These are phyloP conservation scores for Pyrenophora tritici-repentis DNA, from an alignment of 2,329 filamentous ascomycete genomes.

Conservation along the genomic window DNA sequence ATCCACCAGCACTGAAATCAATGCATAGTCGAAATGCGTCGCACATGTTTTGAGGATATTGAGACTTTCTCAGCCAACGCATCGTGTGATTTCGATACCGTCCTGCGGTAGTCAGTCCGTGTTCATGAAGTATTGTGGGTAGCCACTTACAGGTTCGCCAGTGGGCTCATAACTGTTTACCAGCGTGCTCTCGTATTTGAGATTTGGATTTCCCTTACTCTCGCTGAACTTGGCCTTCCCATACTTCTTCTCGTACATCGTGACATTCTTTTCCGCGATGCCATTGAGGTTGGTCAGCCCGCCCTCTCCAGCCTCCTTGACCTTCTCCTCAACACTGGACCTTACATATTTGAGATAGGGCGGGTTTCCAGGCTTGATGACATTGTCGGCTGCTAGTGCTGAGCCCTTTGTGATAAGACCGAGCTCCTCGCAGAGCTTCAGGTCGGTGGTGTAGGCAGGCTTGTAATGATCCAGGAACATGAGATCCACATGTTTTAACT, in stretches of 20 bases:
- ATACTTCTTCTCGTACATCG: conserved; percentile 55
- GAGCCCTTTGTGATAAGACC: conserved; percentile 66
- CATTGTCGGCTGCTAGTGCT: conserved; percentile 71
- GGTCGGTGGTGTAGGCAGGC: conserved; percentile 72
- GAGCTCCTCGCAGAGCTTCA: conserved; percentile 77
- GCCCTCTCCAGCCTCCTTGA: conserved; percentile 42
- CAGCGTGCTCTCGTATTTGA: conserved; percentile 69
- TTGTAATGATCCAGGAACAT: conserved; percentile 84
- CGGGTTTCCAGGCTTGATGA: conserved; percentile 73
- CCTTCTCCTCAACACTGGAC: conserved; percentile 67
- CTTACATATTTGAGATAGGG: conserved; percentile 73
- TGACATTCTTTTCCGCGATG: conserved; percentile 54
- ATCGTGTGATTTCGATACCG: conserved; percentile 68
- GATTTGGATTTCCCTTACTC: conserved; percentile 63
- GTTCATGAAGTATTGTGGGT: background rate
- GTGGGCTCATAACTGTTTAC: conserved; percentile 70
- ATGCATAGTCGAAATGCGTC: background rate
- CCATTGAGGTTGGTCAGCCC: conserved; percentile 44
- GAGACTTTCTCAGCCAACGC: conserved; percentile 41
- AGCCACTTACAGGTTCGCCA: conserved; percentile 63
- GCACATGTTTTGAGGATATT: background rate
- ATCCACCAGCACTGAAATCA: conserved; percentile 1
- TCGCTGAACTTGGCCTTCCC: conserved; percentile 52
- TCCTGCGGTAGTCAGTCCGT: conserved; percentile 53
- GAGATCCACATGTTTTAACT: conserved; percentile 66